phyloP scores from a whole-genome alignment of 441 rosid species.

The Pelargonium hybrid region DNA sequence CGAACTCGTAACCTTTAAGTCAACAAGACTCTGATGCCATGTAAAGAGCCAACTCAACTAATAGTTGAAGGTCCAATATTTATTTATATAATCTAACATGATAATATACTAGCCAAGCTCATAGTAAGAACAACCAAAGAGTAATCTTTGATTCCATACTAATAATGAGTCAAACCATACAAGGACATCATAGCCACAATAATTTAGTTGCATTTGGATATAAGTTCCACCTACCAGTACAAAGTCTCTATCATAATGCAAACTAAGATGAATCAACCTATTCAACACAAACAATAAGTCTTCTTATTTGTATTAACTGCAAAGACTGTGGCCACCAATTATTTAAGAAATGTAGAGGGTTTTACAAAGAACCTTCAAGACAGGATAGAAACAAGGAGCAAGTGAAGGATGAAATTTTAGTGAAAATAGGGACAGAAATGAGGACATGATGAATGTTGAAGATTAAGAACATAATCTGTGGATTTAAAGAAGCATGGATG shows the following conservation, averaged over 20 bases:
- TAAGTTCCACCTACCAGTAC: neutral
- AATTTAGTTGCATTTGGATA: neutral
- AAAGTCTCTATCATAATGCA: neutral
- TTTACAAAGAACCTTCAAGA: neutral
- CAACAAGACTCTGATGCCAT: too few species aligned
- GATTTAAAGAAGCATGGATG: neutral
- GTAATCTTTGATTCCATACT: neutral
- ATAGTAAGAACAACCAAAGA: slow-evolving; percentile 3
- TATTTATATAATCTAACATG: too few species aligned
- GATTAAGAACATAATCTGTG: slow-evolving; percentile 4
- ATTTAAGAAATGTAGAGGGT: neutral
- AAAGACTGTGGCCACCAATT: neutral
- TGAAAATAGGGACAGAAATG: slow-evolving; percentile 13
- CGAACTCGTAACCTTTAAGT: too few species aligned
- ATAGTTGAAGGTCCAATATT: too few species aligned
- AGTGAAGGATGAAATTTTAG: neutral
- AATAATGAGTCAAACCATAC: neutral
- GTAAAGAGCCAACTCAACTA: too few species aligned
- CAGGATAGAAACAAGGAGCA: neutral
- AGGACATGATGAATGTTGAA: slow-evolving; percentile 10
- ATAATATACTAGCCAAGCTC: slow-evolving; percentile 16
- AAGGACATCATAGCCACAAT: neutral
- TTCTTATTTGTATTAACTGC: neutral
- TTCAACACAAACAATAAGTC: neutral
- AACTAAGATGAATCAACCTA: slow-evolving; percentile 6